Conservation (phyloP, 2,329 filamentous ascomycete species). For the Aspergillus eucalypticola region DNA sequence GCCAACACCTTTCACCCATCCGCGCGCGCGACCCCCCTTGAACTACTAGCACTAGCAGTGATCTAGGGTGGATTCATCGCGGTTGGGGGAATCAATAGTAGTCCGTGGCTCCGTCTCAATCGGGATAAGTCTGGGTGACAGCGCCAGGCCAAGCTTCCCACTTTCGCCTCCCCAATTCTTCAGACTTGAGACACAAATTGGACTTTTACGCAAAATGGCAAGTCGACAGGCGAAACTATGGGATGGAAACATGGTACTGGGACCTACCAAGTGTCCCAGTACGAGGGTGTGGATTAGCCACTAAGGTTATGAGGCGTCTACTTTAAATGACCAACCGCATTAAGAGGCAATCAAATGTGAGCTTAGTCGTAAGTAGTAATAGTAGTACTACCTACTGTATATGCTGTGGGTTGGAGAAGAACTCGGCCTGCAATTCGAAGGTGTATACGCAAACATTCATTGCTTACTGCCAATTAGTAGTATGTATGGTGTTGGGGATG, state of each 20-base stretch:
- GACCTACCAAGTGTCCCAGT: background rate
- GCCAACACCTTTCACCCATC: background rate
- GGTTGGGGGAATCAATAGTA: slow-evolving; percentile 2
- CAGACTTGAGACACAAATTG: background rate
- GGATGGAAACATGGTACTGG: slow-evolving; percentile 1
- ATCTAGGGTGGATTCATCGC: background rate
- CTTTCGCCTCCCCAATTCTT: slow-evolving; percentile 1
- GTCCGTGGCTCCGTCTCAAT: background rate
- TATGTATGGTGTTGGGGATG: background rate
- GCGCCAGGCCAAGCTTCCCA: slow-evolving; percentile 3
- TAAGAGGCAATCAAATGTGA: too few relatives aligned
- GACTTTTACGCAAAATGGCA: slow-evolving; percentile 2
- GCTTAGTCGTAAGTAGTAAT: too few relatives aligned
- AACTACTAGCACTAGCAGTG: background rate
- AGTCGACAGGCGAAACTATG: background rate
- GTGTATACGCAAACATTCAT: too few relatives aligned
- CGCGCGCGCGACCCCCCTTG: background rate
- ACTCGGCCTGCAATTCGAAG: too few relatives aligned
- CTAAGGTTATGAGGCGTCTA: slow-evolving; percentile 10
- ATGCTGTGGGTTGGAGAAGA: too few relatives aligned
- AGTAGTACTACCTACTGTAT: too few relatives aligned
- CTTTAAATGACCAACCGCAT: slow-evolving; percentile 5
- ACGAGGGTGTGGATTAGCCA: background rate
- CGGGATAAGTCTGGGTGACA: slow-evolving; percentile 6
- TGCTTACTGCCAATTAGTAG: too few relatives aligned